Evolutionary conservation across 805 yeast genomes (phyloP).

Genomic region (Danielia reshetovae): DNA sequence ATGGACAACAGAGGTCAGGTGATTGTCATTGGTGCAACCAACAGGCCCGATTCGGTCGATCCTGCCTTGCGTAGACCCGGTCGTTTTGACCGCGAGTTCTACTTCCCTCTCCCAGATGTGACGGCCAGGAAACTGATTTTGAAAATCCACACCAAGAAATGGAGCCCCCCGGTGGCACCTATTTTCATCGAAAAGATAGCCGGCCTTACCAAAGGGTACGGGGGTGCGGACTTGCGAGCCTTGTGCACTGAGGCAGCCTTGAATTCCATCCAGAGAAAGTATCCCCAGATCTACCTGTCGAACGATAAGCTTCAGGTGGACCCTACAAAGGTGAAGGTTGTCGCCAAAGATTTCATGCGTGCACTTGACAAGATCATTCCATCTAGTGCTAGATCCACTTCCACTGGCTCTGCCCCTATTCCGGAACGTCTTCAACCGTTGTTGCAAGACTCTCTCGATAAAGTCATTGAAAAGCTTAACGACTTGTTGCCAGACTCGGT

Average conservation of each 20-base stretch:
- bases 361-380: slow-evolving; percentile 88
- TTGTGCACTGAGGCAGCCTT: slow-evolving; percentile 94
- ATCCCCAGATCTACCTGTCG: slow-evolving; percentile 86
- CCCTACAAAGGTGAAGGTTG: slow-evolving; percentile 66
- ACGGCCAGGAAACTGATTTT: slow-evolving; percentile 76
- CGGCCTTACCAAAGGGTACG: slow-evolving; percentile 85
- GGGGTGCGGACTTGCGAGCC: slow-evolving; percentile 96
- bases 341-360: slow-evolving; percentile 77
- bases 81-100: slow-evolving; percentile 93
- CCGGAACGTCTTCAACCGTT: slow-evolving; percentile 71
- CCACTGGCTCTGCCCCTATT: slow-evolving; percentile 69
- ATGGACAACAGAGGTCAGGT: slow-evolving; percentile 99
- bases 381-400: slow-evolving; percentile 82
- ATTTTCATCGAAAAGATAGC: slow-evolving; percentile 67
- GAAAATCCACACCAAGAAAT: slow-evolving; percentile 79
- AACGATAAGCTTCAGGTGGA: slow-evolving; percentile 70
- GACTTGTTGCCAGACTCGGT: slow-evolving; percentile 54
- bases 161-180: slow-evolving; percentile 71
- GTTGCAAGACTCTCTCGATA: slow-evolving; percentile 46
- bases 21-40: slow-evolving; percentile 96
- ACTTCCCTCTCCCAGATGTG: slow-evolving; percentile 86
- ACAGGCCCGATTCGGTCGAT: slow-evolving; percentile 97
- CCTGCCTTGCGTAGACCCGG: slow-evolving; percentile 98
- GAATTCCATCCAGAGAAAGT: slow-evolving; percentile 83
- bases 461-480: slow-evolving; percentile 46